Percentiles rank a stretch among this genome's conserved stretches.
phyloP scores from a whole-genome alignment of 169 alveolate genomes.

The Cryptosporidium muris region DNA sequence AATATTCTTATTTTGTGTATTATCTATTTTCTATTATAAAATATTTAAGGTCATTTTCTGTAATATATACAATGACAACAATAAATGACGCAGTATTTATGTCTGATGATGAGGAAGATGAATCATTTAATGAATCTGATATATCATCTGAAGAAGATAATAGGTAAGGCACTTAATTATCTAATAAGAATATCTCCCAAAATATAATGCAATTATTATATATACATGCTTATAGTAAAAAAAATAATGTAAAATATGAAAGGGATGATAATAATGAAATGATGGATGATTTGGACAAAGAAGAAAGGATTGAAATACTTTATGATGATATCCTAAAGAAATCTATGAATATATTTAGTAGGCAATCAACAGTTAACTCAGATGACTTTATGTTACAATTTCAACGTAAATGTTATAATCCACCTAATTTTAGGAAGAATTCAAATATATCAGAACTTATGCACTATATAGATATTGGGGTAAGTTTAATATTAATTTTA shows the following conservation, averaged over 20 bases:
- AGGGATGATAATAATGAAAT: neutral
- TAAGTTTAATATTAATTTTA: slow-evolving; percentile 7
- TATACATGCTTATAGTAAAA: neutral
- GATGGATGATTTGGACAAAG: slow-evolving; percentile 9
- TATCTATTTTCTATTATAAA: neutral
- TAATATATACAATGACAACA: slow-evolving; percentile 32
- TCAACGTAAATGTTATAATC: slow-evolving; percentile 24
- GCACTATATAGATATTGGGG: slow-evolving; percentile 47
- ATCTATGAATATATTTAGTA: slow-evolving; percentile 12
- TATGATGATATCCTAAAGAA: slow-evolving; percentile 23
- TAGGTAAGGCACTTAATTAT: slow-evolving; percentile 6
- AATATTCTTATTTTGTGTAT: neutral
- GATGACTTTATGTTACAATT: slow-evolving; percentile 58
- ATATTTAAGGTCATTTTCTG: neutral
- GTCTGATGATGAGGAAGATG: slow-evolving; percentile 69
- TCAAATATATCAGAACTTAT: slow-evolving; percentile 9
- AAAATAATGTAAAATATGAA: neutral
- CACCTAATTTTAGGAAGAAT: slow-evolving; percentile 13
- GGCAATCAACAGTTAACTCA: slow-evolving; percentile 15
- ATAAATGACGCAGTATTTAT: slow-evolving; percentile 51
- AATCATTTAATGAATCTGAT: slow-evolving; percentile 58
- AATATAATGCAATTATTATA: neutral
- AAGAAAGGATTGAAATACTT: slow-evolving; percentile 14
- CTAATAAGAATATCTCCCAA: no score
- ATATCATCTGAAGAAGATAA: slow-evolving; percentile 16